phyloP scores from a whole-genome alignment of 805 yeast species.

The Saturnispora mendoncae region DNA sequence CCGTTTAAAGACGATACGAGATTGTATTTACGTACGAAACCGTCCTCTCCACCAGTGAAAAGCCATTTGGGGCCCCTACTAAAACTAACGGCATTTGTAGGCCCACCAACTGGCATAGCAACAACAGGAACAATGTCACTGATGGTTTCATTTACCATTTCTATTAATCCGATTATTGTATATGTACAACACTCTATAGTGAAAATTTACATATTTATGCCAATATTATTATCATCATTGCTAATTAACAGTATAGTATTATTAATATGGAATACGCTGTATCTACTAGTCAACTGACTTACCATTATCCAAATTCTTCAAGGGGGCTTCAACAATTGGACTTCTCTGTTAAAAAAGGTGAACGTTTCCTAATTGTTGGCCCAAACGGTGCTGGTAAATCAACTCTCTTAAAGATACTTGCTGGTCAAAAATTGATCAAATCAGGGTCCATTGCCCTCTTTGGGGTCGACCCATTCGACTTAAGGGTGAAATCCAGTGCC shows the following conservation, averaged over 20 bases:
- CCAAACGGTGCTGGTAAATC: constrained; percentile 98
- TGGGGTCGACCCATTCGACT: constrained; percentile 75
- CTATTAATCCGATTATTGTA: too few relatives aligned
- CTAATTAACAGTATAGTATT: neutral
- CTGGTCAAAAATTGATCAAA: constrained; percentile 83
- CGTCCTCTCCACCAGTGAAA: constrained; percentile 94
- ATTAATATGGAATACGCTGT: constrained; percentile 32
- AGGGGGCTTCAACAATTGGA: constrained; percentile 60
- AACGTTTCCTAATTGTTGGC: constrained; percentile 75
- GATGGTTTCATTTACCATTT: constrained; percentile 20
- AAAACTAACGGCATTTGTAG: constrained; percentile 68
- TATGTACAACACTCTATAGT: too few relatives aligned
- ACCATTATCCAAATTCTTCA: constrained; percentile 51
- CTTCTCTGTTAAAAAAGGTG: constrained; percentile 55
- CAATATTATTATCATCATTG: too few relatives aligned
- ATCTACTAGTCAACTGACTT: constrained; percentile 54
- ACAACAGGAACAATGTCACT: constrained; percentile 77
- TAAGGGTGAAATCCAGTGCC: constrained; percentile 5
- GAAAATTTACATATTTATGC: too few relatives aligned
- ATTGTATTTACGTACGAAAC: constrained; percentile 84
- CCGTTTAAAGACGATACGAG: constrained; percentile 81
- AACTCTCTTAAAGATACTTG: constrained; percentile 71
- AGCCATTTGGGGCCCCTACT: constrained; percentile 79
- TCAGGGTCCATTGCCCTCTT: constrained; percentile 64
- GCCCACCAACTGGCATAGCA: constrained; percentile 75